A percentile compares a stretch with the other conserved stretches of the same genome.
Conservation (phyloP, 1,284 basidiomycete species). For the Ustilago cynodontis region DNA sequence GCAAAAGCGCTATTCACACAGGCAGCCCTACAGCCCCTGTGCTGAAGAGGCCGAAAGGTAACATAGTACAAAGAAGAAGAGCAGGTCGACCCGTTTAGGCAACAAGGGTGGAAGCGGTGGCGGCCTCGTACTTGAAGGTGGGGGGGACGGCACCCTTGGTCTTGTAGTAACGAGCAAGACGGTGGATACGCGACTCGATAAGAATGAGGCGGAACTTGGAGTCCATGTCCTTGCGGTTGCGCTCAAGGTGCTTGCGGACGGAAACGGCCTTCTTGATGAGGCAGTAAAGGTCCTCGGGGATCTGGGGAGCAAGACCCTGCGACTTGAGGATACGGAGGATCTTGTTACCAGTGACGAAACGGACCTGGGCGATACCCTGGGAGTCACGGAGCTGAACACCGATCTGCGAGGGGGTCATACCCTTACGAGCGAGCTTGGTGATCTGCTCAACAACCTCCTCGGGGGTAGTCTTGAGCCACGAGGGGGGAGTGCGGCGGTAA, state of each 20-base stretch:
- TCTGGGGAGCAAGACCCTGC: conserved; percentile 92
- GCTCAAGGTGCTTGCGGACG: conserved; percentile 98
- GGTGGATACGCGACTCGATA: conserved; percentile 98
- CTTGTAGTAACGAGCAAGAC: conserved; percentile 95
- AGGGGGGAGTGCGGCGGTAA: conserved; percentile 92
- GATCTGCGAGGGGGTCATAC: conserved; percentile 96
- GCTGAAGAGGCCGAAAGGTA: neutral
- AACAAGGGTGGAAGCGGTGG: conserved; percentile 70
- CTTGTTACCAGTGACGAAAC: conserved; percentile 99
- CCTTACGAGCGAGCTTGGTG: conserved; percentile 96
- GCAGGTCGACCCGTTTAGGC: conserved; percentile 52
- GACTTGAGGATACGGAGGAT: conserved; percentile 98
- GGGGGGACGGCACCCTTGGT: conserved; percentile 96
- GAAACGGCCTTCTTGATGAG: conserved; percentile 99
- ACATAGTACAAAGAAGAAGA: conserved; percentile 35
- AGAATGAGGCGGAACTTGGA: conserved; percentile 94
- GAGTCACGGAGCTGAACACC: conserved; percentile 98
- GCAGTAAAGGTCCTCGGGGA: conserved; percentile 99
- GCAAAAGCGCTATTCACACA: conserved; percentile 11
- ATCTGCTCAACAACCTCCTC: conserved; percentile 97
- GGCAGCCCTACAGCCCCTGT: conserved; percentile 7
- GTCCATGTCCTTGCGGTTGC: conserved; percentile 88
- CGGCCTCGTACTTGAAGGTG: conserved; percentile 80
- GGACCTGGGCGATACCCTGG: conserved; percentile 94
- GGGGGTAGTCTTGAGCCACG: conserved; percentile 96